Conservation (phyloP, 768 basidiomycete species). For the Clitopilus hobsonii region DNA sequence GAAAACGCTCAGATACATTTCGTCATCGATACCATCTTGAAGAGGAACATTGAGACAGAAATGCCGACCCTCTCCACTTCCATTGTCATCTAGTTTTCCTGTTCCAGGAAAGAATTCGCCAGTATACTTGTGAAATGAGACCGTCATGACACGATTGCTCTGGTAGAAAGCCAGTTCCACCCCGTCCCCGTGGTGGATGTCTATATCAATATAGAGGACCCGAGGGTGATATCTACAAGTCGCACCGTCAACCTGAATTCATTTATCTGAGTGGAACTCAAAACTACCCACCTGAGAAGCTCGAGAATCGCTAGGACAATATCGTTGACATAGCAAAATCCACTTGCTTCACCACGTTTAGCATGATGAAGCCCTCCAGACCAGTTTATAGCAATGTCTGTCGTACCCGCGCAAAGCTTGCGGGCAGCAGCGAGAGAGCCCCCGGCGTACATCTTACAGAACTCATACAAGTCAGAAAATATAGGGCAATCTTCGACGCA, state of each 20-base stretch:
- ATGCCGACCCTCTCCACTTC: conserved; percentile 83
- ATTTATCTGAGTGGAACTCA: too few species aligned
- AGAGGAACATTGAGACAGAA: conserved; percentile 95
- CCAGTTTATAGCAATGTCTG: conserved; percentile 99
- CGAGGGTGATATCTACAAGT: conserved; percentile 79
- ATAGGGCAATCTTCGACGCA: conserved; percentile 97
- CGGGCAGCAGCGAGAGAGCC: conserved; percentile 88
- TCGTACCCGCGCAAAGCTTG: conserved; percentile 77
- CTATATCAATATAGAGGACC: conserved; percentile 97
- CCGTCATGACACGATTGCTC: conserved; percentile 96
- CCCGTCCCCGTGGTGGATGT: conserved; percentile 98
- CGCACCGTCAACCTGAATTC: too few species aligned
- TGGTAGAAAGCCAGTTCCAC: conserved; percentile 98
- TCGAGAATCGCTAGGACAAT: conserved; percentile 94
- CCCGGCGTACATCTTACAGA: conserved; percentile 92
- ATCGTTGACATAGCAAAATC: conserved; percentile 98
- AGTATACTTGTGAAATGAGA: conserved; percentile 98
- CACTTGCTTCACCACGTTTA: conserved; percentile 95
- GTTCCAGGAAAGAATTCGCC: conserved; percentile 99
- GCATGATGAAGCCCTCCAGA: conserved; percentile 98
- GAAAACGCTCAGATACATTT: conserved; percentile 93
- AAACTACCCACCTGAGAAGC: conserved; percentile 68
- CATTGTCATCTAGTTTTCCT: conserved; percentile 92
- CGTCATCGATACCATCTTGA: conserved; percentile 95
- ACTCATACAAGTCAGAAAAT: conserved; percentile 92